Conservation (phyloP, 75 land plant genomes). For the Isoetes taiwanensis region DNA sequence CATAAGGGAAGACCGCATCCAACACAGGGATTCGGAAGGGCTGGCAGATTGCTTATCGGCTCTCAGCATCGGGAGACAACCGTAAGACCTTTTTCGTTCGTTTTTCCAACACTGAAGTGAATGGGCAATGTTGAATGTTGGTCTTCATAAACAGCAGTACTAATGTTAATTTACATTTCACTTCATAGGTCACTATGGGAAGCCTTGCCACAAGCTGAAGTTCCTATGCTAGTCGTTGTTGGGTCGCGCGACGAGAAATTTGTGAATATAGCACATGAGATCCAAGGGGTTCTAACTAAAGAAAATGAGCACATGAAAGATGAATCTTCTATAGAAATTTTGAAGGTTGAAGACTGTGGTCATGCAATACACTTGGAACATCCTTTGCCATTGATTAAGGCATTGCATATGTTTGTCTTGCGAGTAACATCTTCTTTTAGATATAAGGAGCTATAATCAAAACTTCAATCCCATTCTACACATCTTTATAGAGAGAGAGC, state of each 20-base stretch:
- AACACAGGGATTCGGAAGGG: conserved; percentile 31
- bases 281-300: conserved; percentile 14
- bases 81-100: conserved; percentile 33
- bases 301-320: neutral
- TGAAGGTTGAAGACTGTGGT: conserved; percentile 43
- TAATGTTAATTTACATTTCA: too few species aligned
- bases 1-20: conserved; percentile 26
- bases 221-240: conserved; percentile 50
- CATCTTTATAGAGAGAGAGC: too few species aligned
- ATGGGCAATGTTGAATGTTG: too few species aligned
- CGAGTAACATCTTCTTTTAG: too few species aligned
- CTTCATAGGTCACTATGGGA: conserved; percentile 64
- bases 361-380: conserved; percentile 83
- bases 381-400: conserved; percentile 44
- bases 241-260: conserved; percentile 72
- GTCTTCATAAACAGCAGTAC: too few species aligned
- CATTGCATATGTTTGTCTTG: too few species aligned
- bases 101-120: too few species aligned
- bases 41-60: conserved; percentile 44
- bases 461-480: too few species aligned
- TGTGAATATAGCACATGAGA: conserved; percentile 42
- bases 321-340: neutral
- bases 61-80: conserved; percentile 69
- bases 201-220: conserved; percentile 28
- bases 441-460: too few species aligned